Evolutionary conservation across 495 filamentous ascomycete genomes (phyloP), one percentile per base, ranked within the genome.

Genomic region (Aspergillus bridgeri): DNA sequence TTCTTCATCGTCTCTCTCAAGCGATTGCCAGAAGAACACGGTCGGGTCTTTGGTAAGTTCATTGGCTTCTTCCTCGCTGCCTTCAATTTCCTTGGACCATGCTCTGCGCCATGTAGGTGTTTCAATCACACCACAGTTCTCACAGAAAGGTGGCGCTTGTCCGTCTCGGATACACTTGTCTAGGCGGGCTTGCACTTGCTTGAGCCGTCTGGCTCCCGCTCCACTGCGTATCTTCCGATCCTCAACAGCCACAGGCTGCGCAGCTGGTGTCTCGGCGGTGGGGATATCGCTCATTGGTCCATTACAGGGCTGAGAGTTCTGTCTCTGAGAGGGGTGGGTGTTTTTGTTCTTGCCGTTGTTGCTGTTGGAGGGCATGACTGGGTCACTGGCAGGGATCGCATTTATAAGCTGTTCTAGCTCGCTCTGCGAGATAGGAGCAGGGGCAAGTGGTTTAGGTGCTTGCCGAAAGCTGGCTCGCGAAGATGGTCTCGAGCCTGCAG

Each of bases 71-170:
- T 79, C 70, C 11, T 88, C 86, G 24, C 73, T 75, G 0, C 89
- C 89, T 17, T 73, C 65, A 21, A 85, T 74, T 6, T 87, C 78
- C 64, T 89, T 89, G 9, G 82, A 81, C 81, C 87, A 96, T 2
- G 91, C 89, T 59, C 92, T 94, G 33, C 94, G 83, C 94, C 94
- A 98, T 0, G 92, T 96, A 0, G 93, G 89, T 1, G 94, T 98
- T 65, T 96, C 89, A 57, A 98, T 94, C 17, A 89, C 88, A 6
- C 94, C 94, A 64, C 94, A 98, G 66, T 98, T 94, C 53, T 83
- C 83, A 68, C 94, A 98, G 63, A 84, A 97, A 4, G 86, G 85
- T 0, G 94, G 94, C 69, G 89, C 83, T 57, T 90, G 78, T 2
- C 93, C 93, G 51, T 80, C 77, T 20, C 78, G 74, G 29, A 96